phyloP scores from a whole-genome alignment of 2,329 filamentous ascomycete genomes.

The Colletotrichum somersetense region DNA sequence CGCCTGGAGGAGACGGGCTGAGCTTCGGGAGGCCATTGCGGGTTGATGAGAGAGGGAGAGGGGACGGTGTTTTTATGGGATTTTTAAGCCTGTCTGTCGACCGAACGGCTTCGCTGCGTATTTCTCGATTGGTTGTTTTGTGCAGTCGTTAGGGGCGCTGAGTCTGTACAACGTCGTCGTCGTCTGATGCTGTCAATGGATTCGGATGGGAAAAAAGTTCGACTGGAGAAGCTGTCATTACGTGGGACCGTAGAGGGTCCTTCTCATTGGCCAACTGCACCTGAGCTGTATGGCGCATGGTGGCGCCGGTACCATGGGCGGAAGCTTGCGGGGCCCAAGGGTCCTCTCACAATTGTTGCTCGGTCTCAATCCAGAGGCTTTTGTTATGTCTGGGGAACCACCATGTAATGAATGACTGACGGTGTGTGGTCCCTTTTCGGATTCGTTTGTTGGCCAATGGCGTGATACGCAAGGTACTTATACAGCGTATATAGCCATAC shows the following conservation, averaged over 20 bases:
- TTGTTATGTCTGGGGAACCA: not conserved
- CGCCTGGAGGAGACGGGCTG: conserved; percentile 44
- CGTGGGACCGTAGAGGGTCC: conserved; percentile 16
- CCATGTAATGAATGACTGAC: not conserved
- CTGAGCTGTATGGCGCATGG: not conserved
- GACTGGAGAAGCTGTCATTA: conserved; percentile 11
- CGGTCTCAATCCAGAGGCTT: not conserved
- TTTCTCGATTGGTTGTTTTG: not conserved
- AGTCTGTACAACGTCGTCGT: conserved; percentile 1
- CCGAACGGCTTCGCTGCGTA: conserved; percentile 1
- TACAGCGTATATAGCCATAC: not conserved
- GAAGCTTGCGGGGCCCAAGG: not conserved
- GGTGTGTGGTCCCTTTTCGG: not conserved
- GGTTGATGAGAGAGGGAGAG: not conserved
- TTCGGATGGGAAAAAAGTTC: not conserved
- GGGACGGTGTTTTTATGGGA: not conserved
- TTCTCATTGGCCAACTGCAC: conserved; percentile 38
- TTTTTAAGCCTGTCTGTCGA: not conserved
- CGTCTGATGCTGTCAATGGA: not conserved
- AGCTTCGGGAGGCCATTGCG: conserved; percentile 47
- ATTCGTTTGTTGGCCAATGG: conserved; percentile 4
- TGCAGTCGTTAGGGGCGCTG: not conserved
- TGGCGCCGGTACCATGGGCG: conserved; percentile 6
- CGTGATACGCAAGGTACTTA: conserved; percentile 1
- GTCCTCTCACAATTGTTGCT: not conserved